Conservation (phyloP, 768 basidiomycete genomes). For the Rhizopogon vinicolor region DNA sequence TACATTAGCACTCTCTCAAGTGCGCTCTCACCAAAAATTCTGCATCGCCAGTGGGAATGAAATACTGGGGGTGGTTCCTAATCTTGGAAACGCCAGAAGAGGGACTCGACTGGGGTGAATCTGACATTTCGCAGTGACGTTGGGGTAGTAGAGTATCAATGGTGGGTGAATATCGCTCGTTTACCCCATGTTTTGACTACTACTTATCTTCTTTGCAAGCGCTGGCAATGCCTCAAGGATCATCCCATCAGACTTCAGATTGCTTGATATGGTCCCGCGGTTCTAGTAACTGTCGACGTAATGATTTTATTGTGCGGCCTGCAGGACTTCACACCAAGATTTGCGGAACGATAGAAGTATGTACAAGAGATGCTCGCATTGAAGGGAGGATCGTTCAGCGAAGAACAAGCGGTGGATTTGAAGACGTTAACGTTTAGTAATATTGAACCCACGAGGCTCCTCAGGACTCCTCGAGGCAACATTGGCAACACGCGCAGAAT, state of each 20-base stretch:
- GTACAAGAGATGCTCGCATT: not conserved
- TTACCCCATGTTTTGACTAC: not conserved
- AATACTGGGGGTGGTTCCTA: constrained; percentile 35
- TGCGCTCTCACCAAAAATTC: constrained; percentile 43
- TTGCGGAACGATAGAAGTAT: not conserved
- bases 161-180: not conserved
- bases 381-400: not conserved
- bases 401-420: not conserved
- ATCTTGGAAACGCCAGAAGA: constrained; percentile 13
- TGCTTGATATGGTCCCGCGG: not conserved
- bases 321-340: too few relatives aligned
- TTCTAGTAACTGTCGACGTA: not conserved
- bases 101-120: not conserved
- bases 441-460: not conserved
- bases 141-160: not conserved
- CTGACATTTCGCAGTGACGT: not conserved
- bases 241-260: not conserved
- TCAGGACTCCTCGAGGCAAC: not conserved
- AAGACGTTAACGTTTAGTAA: not conserved
- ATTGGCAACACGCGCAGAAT: too few relatives aligned
- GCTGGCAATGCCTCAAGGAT: not conserved
- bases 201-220: not conserved
- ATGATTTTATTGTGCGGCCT: not conserved
- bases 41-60: constrained; percentile 50
- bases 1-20: not conserved